Evolutionary conservation across 2,329 filamentous ascomycete genomes (phyloP).

Genomic region (Trichoderma koningiopsis): DNA sequence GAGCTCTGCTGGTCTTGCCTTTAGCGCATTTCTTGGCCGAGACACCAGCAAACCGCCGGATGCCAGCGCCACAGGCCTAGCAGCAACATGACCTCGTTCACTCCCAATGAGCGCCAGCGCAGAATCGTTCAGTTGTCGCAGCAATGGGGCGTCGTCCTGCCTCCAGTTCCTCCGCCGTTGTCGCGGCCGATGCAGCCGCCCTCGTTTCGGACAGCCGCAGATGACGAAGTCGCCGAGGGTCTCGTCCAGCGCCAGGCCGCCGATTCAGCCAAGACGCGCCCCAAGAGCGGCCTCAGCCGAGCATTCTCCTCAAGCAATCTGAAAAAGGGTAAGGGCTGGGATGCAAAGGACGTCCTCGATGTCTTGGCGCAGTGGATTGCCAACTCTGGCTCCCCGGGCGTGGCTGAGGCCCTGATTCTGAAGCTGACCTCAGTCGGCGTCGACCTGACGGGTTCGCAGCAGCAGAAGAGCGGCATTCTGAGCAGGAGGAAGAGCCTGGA

Average conservation of each 20-base stretch:
- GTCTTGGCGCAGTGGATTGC: constrained; percentile 53
- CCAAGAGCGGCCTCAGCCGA: constrained; percentile 45
- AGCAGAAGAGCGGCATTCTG: constrained; percentile 51
- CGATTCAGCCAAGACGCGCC: constrained; percentile 40
- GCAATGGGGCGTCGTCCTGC: constrained; percentile 52
- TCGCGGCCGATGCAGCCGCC: constrained; percentile 46
- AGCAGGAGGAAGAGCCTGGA: constrained; percentile 54
- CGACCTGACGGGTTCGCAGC: constrained; percentile 52
- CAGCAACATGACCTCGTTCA: constrained; percentile 36
- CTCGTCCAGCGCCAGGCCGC: constrained; percentile 51
- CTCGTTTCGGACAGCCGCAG: constrained; percentile 49
- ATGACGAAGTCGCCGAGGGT: constrained; percentile 57
- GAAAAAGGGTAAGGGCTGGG: constrained; percentile 54
- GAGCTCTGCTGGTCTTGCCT: neutral
- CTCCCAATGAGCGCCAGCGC: constrained; percentile 44
- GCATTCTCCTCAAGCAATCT: constrained; percentile 43
- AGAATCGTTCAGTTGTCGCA: constrained; percentile 54
- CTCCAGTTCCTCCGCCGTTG: constrained; percentile 44
- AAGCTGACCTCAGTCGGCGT: constrained; percentile 54
- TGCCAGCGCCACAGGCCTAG: constrained; percentile 14
- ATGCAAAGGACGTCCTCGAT: constrained; percentile 56
- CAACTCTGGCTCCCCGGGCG: constrained; percentile 53
- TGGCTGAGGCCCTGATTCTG: constrained; percentile 58
- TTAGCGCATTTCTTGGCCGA: constrained; percentile 6
- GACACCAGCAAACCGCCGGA: constrained; percentile 1